Conservation (phyloP, 176 grass and related monocot species). For the Tillandsia fasciculata region DNA sequence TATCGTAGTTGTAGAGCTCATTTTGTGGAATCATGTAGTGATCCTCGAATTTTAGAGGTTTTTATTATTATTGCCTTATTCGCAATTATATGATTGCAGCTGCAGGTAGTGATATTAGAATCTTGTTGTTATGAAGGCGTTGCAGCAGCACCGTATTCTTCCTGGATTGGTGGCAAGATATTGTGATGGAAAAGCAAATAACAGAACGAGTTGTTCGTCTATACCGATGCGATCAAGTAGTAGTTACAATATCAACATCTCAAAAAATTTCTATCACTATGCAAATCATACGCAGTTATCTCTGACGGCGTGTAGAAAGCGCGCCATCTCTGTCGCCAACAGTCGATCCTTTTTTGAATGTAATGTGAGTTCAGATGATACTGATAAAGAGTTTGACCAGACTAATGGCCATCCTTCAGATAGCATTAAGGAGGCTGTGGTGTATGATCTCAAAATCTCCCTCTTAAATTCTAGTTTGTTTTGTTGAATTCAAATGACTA, state of each 20-base stretch:
- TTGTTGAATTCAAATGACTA: not conserved
- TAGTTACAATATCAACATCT: not conserved
- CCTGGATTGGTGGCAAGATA: not conserved
- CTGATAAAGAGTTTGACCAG: constrained; percentile 4
- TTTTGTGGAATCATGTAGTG: too few species aligned
- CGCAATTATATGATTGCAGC: too few species aligned
- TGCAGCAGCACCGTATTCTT: constrained; percentile 13
- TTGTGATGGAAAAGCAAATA: not conserved
- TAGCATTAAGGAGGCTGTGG: constrained; percentile 12
- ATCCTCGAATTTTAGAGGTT: too few species aligned
- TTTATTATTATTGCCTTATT: too few species aligned
- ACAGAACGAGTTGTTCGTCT: constrained; percentile 12
- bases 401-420: constrained; percentile 24
- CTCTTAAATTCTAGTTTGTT: not conserved
- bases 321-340: constrained; percentile 12
- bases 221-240: not conserved
- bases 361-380: constrained; percentile 18
- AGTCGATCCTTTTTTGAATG: constrained; percentile 35
- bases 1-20: too few species aligned
- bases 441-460: constrained; percentile 26
- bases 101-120: not conserved
- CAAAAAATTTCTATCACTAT: not conserved
- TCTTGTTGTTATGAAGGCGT: constrained; percentile 14
- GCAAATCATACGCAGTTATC: constrained; percentile 7
- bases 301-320: constrained; percentile 22